Evolutionary conservation across 106 monocot species (phyloP), one percentile per base, ranked within the genome.

Genomic region (Dioscorea alata): DNA sequence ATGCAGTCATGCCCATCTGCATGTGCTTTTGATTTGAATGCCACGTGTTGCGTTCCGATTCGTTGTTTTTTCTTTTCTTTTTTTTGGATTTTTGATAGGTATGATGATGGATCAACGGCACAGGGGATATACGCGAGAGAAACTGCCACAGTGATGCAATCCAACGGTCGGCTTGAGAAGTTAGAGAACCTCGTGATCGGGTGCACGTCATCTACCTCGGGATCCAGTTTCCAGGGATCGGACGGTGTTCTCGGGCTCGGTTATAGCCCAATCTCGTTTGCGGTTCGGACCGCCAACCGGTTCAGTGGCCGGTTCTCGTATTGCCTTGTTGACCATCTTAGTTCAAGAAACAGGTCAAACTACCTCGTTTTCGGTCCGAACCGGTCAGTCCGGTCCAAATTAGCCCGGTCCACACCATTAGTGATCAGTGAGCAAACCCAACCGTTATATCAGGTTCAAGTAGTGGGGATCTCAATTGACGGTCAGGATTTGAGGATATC

Each of bases 281-380:
- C 90, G 25, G 54, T 65, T 2, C 63, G 63, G 33, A 89, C 89
- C 69, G 54, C 78, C 14, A 18, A 60, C 0, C 75, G 21, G 20
- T 99, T 85, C 76, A 77, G 80, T 12, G 87, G 85, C 53, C 76
- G 76, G 61, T 99, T 99, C 88, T 87, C 93, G 42, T 99, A 93
- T 78, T 99, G 99, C 74, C 77, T 93, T 24, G 90, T 99, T n/a
- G 93, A 99, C 80, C 99, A 99, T 72, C 99, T 99, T 63, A 82
- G 86, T 69, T 93, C 99, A 7, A 78, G 70, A n/a, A 99, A 87
- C 72, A 69, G 69, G 71, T 76, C 99, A 49, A 74, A 79, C 65
- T 78, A 83, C 72, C 83, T 99, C 23, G 80, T 85, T 76, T 99
- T 99, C 83, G 99, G 93, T 24, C 49, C 74, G 24, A 80, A 66